Percentiles rank a stretch among this genome's conserved stretches.
Evolutionary conservation across 2,329 filamentous ascomycete genomes (phyloP).

Genomic region (Leptographium procerum): DNA sequence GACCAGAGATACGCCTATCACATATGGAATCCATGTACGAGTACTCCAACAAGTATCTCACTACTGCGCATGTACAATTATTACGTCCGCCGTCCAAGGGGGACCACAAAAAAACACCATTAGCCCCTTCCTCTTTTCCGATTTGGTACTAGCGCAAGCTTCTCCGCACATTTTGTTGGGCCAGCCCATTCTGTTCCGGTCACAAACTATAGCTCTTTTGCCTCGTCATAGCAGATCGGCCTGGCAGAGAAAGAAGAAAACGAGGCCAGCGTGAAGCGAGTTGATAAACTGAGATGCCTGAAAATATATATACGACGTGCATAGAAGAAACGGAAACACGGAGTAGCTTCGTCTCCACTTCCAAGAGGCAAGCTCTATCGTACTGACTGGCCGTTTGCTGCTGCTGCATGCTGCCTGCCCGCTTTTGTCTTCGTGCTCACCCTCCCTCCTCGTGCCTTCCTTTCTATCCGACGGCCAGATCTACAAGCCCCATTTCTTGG

Average conservation of each 20-base stretch:
- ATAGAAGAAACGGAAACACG: neutral
- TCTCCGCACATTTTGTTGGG: conserved; percentile 3
- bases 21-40: too few relatives aligned
- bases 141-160: neutral
- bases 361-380: neutral
- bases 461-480: neutral
- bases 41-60: neutral
- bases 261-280: neutral
- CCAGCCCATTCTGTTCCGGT: neutral
- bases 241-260: neutral
- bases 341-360: neutral
- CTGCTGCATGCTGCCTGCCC: neutral
- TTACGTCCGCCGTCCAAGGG: neutral
- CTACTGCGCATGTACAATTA: neutral
- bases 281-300: too few relatives aligned
- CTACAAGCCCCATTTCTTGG: neutral
- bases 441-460: neutral
- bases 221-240: neutral
- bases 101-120: neutral
- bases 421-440: neutral
- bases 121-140: neutral
- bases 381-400: neutral
- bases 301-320: too few relatives aligned
- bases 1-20: neutral
- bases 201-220: neutral